Conservation (phyloP, 1,284 basidiomycete genomes). For the Trametes hirsuta region DNA sequence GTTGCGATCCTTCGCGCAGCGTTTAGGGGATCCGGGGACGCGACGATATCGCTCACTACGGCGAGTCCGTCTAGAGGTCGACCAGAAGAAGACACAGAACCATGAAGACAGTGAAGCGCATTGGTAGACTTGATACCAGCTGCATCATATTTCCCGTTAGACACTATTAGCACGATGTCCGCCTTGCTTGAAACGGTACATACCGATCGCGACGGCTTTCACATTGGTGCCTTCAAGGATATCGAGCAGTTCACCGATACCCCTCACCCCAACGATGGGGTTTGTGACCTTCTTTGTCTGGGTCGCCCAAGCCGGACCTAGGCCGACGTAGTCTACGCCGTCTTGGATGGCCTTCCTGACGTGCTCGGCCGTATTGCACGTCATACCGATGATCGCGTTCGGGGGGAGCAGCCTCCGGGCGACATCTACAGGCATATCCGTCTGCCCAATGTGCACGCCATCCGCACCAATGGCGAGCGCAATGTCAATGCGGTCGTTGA, state of each 20-base stretch:
- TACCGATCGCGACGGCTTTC: constrained; percentile 84
- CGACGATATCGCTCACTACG: constrained; percentile 88
- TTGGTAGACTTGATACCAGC: constrained; percentile 85
- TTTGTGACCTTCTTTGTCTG: constrained; percentile 71
- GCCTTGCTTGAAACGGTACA: constrained; percentile 20
- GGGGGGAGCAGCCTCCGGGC: constrained; percentile 76
- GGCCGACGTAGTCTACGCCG: constrained; percentile 84
- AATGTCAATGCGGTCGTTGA: constrained; percentile 93
- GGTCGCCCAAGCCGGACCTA: constrained; percentile 82
- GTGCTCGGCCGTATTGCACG: constrained; percentile 74
- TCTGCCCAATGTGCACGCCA: constrained; percentile 92
- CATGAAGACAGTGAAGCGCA: constrained; percentile 72
- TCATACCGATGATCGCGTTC: constrained; percentile 80
- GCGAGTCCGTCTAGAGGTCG: constrained; percentile 81
- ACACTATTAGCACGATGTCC: too few relatives aligned
- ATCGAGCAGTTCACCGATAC: constrained; percentile 67
- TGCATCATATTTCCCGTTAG: constrained; percentile 32
- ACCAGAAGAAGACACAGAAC: constrained; percentile 61
- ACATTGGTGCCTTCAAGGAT: constrained; percentile 64
- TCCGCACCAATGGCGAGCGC: constrained; percentile 77
- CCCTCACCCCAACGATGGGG: constrained; percentile 63
- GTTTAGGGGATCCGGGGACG: constrained; percentile 61
- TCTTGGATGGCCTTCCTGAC: constrained; percentile 58
- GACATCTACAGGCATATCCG: constrained; percentile 78
- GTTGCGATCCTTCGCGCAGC: constrained; percentile 57